Conservation (phyloP, 805 yeast genomes). For the Saccharomycopsis malanga region DNA sequence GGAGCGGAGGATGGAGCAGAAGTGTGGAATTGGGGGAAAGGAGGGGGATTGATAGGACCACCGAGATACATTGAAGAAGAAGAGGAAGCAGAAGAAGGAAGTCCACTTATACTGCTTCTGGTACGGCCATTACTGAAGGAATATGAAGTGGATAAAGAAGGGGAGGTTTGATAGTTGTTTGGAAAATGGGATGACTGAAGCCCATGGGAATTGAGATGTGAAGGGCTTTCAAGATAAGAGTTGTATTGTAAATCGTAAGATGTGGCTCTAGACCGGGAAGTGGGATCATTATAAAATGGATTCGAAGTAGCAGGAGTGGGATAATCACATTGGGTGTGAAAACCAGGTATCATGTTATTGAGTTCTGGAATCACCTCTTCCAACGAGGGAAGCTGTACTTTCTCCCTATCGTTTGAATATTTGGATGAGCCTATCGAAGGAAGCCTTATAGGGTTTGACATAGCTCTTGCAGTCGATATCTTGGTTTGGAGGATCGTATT, state of each 20-base stretch:
- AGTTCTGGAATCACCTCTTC: constrained; percentile 6
- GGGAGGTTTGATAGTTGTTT: neutral
- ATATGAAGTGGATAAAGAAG: neutral
- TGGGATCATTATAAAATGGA: neutral
- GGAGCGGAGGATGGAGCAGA: neutral
- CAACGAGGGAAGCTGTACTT: constrained; percentile 3
- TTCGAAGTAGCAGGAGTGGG: neutral
- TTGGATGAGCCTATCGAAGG: neutral
- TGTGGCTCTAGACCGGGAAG: neutral
- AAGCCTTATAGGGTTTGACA: neutral
- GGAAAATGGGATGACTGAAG: no score
- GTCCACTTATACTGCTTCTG: neutral
- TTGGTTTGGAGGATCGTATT: no score
- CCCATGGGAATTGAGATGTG: no score
- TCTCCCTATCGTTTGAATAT: neutral
- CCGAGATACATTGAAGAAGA: no score
- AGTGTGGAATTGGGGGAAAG: no score
- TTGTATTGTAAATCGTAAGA: no score
- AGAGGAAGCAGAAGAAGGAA: neutral
- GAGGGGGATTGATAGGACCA: no score
- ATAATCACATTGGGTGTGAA: no score
- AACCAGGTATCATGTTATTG: no score
- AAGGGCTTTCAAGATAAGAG: neutral
- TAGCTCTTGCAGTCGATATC: neutral
- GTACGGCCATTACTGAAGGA: neutral